phyloP scores from a whole-genome alignment of 345 rosid species.

The Raphanus raphanistrum region DNA sequence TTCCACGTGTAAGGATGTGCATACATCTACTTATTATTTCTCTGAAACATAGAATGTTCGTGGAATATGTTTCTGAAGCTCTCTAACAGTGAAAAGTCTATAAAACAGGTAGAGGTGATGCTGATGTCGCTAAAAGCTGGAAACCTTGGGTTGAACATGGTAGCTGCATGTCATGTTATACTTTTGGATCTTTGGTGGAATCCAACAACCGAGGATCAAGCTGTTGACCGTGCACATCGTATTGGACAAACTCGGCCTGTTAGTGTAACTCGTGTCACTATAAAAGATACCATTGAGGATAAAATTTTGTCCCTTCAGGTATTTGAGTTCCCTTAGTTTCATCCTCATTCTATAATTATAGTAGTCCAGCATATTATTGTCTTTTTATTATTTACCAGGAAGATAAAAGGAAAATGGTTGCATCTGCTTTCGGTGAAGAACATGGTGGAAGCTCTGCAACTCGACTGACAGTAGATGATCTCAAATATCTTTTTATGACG shows the following conservation, averaged over 20 bases:
- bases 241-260: constrained; percentile 95
- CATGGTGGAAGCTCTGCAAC: constrained; percentile 59
- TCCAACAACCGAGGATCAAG: constrained; percentile 61
- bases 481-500: constrained; percentile 55
- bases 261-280: constrained; percentile 72
- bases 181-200: constrained; percentile 97
- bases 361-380: neutral
- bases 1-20: constrained; percentile 50
- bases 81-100: neutral
- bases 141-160: constrained; percentile 94
- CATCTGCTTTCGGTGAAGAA: constrained; percentile 89
- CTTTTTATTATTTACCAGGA: constrained; percentile 46
- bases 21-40: too few species aligned
- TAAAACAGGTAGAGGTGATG: constrained; percentile 70
- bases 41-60: neutral
- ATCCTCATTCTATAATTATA: neutral
- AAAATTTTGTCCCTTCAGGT: constrained; percentile 74
- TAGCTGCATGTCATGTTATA: constrained; percentile 87
- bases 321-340: neutral
- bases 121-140: constrained; percentile 93
- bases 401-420: constrained; percentile 79
- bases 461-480: constrained; percentile 74
- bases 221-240: constrained; percentile 79
- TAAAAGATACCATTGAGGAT: constrained; percentile 77
- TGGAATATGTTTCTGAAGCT: neutral